phyloP scores from a whole-genome alignment of 2,329 filamentous ascomycete genomes.

The Curvularia sp. region DNA sequence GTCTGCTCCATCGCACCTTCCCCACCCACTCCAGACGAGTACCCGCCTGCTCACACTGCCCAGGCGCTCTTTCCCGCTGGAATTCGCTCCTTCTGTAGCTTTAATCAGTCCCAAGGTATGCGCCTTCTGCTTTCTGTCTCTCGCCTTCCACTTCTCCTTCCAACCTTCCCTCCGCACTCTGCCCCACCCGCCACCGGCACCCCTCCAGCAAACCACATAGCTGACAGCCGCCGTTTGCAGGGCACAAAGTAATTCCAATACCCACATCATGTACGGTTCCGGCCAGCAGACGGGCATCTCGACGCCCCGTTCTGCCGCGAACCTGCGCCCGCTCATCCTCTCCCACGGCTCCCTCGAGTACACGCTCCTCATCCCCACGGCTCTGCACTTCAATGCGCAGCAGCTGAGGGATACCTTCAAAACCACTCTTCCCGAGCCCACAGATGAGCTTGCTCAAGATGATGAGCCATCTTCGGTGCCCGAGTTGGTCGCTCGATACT shows the following conservation, averaged over 20 bases:
- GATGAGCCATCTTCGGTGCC: constrained; percentile 97
- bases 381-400: constrained; percentile 93
- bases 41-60: constrained; percentile 21
- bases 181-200: constrained; percentile 7
- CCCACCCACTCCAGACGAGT: constrained; percentile 19
- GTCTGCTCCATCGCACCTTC: constrained; percentile 15
- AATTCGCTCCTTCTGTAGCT: constrained; percentile 29
- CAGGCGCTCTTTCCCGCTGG: constrained; percentile 32
- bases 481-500: constrained; percentile 91
- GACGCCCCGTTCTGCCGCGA: constrained; percentile 91
- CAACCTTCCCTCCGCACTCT: not conserved
- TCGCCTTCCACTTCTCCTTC: not conserved
- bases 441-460: constrained; percentile 96
- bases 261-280: constrained; percentile 74
- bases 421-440: constrained; percentile 83
- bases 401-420: constrained; percentile 92
- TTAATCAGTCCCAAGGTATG: constrained; percentile 27
- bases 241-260: constrained; percentile 10
- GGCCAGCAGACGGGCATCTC: constrained; percentile 95
- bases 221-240: constrained; percentile 21
- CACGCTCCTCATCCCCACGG: constrained; percentile 93
- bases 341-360: constrained; percentile 95
- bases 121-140: constrained; percentile 14
- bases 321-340: constrained; percentile 88
- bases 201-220: constrained; percentile 3